Base-by-base conservation (phyloP, 257 asterid genomes). In the Capsicum baccatum region DNA sequence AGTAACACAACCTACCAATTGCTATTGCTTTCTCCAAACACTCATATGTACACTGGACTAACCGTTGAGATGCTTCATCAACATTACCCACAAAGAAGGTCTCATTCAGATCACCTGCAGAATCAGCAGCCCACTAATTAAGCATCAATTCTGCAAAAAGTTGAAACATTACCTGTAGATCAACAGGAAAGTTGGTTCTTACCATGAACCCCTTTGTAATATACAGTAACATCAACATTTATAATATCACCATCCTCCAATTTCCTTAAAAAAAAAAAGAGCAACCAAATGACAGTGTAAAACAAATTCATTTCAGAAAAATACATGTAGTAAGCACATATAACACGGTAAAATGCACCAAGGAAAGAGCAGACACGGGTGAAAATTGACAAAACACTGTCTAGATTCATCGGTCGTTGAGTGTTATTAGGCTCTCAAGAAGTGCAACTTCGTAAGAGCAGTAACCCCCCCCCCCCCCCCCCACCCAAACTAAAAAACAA, bases 181-280 rank as follows among this genome's bases (percentile, higher is more conserved):
- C 47, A 59, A 54, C 21, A 58, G 15, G 12, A 55, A 17, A 64
- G 15, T 44, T 59, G 79, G 47, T 69, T 56, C 89, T 83, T 83
- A 96, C 99, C 98, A 88, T 97, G 98, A 83, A 94, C 97, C 56
- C 99, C 99, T 86, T 95, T 94, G 84, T 97, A 92, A 88, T 83
- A 97, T 84, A 97, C 98, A 56, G 94, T 87, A 62, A 96, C 93
- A 84, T 96, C 99, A 86, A 97, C 96, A 88, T 97, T 95, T 56
- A 97, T 98, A 86, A 97, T 93, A 88, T 97, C 99, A 17, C 98
- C 99, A 88, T 95, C 99, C 91, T 94, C 98, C 84, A 97, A 88
- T 89, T 90, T 94, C 96, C 99, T 96, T 93, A 78, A 70, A 86
- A 83, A 78, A 70, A 86, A 83, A 91, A 84, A 60, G 21, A 83